A percentile compares a stretch with the other conserved stretches of the same genome.
These are phyloP conservation scores for Fonsecaea nubica DNA, from an alignment of 2,329 filamentous ascomycete species.

Conservation along the genomic window DNA sequence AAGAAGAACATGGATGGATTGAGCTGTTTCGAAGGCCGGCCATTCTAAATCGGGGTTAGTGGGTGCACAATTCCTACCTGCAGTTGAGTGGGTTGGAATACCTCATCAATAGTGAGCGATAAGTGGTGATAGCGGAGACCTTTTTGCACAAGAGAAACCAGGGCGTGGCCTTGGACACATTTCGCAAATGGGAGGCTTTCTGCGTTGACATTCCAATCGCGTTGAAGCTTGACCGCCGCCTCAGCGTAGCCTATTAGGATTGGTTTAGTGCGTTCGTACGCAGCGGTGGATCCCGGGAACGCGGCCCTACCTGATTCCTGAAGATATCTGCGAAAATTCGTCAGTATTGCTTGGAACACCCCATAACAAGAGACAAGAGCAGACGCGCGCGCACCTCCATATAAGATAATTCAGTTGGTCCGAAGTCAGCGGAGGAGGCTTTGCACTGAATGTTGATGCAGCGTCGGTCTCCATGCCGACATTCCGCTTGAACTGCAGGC, in stretches of 20 bases:
- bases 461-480: slow-evolving; percentile 41
- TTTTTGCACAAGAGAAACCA: slow-evolving; percentile 69
- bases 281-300: slow-evolving; percentile 37
- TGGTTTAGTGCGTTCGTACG: slow-evolving; percentile 17
- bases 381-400: slow-evolving; percentile 62
- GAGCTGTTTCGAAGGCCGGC: slow-evolving; percentile 40
- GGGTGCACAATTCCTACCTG: slow-evolving; percentile 3
- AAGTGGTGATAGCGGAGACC: slow-evolving; percentile 63
- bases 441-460: slow-evolving; percentile 44
- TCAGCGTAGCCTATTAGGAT: slow-evolving; percentile 59
- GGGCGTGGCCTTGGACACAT: slow-evolving; percentile 63
- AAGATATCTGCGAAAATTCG: slow-evolving; percentile 53
- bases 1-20: slow-evolving; percentile 55
- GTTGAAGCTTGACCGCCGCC: slow-evolving; percentile 65
- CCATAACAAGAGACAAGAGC: slow-evolving; percentile 3
- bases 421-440: slow-evolving; percentile 53
- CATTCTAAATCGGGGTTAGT: slow-evolving; percentile 38
- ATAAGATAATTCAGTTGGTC: slow-evolving; percentile 74
- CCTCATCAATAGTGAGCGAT: slow-evolving; percentile 51
- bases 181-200: slow-evolving; percentile 67
- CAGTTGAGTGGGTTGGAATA: slow-evolving; percentile 41
- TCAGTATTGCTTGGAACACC: slow-evolving; percentile 24
- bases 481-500: slow-evolving; percentile 32
- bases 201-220: slow-evolving; percentile 68
- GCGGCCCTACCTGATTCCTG: slow-evolving; percentile 59